Evolutionary conservation across 495 filamentous ascomycete species (phyloP), one percentile per base, ranked within the genome.

Genomic region (Penicillium samsonianum): DNA sequence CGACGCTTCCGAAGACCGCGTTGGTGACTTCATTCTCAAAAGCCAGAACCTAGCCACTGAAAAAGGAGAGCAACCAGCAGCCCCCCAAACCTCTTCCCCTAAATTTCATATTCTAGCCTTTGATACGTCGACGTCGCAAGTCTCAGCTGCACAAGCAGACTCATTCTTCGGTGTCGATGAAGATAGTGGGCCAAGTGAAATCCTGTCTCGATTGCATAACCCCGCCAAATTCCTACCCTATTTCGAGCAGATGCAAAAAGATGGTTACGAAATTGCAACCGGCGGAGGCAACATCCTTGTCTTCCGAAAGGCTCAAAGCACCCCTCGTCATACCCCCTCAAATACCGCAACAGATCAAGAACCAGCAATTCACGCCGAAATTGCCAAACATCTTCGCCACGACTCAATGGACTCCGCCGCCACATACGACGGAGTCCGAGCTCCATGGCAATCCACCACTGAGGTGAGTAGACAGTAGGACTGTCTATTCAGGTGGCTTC

Each of bases 231-330:
- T 92, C 67, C 75, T 91, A 33, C 82, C 88, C 0, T 80, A 90
- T 54, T 85, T 92, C 45, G 75, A 74, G 2, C 71, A 78, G 16
- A 80, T 94, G 58, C 78, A 87, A 60, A 69, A 77, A 11, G 78
- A 87, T 40, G 90, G 90, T 2, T 92, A 87, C 59, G 87, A 89
- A 50, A 88, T 92, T 53, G 82, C 87, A 10, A 85, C 85, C 4
- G 88, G 87, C 7, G 79, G 81, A 53, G 82, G 80, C 5, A 82
- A 92, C 64, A 78, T 92, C 8, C 78, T 92, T 17, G 82, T 94
- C 0, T 91, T 92, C 63, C 82, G 82, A 55, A 87, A 90, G 63
- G 70, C 80, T 12, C 67, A 74, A 14, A 73, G 73, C 10, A 51
- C 42, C 20, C 9, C 23, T 22, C 31, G 56, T 40, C 6, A 37